Percentiles rank a stretch among this genome's conserved stretches.
phyloP scores from a whole-genome alignment of 1,139 yeast genomes.

The Magnusiomyces sp. region DNA sequence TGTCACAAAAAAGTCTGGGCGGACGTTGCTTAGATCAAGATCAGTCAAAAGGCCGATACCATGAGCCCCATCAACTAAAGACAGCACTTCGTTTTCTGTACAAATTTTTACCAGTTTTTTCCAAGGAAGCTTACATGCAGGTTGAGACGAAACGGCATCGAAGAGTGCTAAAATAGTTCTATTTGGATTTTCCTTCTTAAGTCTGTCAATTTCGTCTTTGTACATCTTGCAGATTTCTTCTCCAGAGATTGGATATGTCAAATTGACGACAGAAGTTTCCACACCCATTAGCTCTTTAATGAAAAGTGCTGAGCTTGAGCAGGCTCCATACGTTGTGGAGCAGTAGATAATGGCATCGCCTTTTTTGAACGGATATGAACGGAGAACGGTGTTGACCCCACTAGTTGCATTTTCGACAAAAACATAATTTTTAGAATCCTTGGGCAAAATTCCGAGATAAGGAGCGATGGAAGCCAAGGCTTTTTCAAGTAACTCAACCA shows the following conservation, averaged over 20 bases:
- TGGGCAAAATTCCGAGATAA: background rate
- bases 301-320: constrained; percentile 46
- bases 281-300: constrained; percentile 39
- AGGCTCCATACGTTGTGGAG: constrained; percentile 51
- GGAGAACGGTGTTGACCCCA: constrained; percentile 50
- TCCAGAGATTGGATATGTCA: constrained; percentile 45
- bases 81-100: constrained; percentile 39
- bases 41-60: constrained; percentile 47
- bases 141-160: constrained; percentile 58
- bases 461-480: constrained; percentile 32
- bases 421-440: constrained; percentile 36
- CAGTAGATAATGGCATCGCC: constrained; percentile 50
- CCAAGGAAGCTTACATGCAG: constrained; percentile 54
- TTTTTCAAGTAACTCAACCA: constrained; percentile 26
- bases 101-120: constrained; percentile 43
- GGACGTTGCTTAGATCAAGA: constrained; percentile 37
- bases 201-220: constrained; percentile 28
- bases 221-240: constrained; percentile 38
- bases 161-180: constrained; percentile 40
- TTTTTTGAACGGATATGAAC: constrained; percentile 44
- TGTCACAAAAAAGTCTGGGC: constrained; percentile 56
- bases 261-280: constrained; percentile 37
- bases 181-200: constrained; percentile 16
- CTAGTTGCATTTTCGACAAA: constrained; percentile 53
- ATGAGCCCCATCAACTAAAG: constrained; percentile 69